Conservation (phyloP, 1,284 basidiomycete genomes). For the Mixia osmundae region DNA sequence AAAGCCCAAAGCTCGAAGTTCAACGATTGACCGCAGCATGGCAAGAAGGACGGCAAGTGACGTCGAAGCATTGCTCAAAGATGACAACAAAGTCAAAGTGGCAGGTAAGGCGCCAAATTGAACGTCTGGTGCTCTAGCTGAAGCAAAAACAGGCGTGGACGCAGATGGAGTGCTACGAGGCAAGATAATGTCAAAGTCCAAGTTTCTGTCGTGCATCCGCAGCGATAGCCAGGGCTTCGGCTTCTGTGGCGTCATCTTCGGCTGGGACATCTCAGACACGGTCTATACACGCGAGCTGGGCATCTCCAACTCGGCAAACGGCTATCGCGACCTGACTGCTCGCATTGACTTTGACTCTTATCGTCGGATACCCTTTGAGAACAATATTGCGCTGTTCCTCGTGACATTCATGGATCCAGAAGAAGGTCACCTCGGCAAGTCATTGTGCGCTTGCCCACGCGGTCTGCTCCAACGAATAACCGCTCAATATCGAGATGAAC, state of each 20-base stretch:
- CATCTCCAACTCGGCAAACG: slow-evolving; percentile 73
- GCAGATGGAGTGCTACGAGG: slow-evolving; percentile 84
- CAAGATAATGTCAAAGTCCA: slow-evolving; percentile 51
- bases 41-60: slow-evolving; percentile 5
- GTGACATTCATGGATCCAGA: slow-evolving; percentile 70
- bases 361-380: slow-evolving; percentile 77
- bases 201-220: slow-evolving; percentile 66
- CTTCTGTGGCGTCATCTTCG: slow-evolving; percentile 56
- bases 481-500: slow-evolving; percentile 21
- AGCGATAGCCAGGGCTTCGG: slow-evolving; percentile 47
- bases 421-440: slow-evolving; percentile 31
- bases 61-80: slow-evolving; percentile 23
- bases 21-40: too few species aligned
- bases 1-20: not conserved
- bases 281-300: slow-evolving; percentile 62
- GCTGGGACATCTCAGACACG: slow-evolving; percentile 52
- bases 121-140: too few species aligned
- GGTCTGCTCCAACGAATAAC: slow-evolving; percentile 44
- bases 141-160: too few species aligned
- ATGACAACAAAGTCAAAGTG: slow-evolving; percentile 73
- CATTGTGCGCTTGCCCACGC: slow-evolving; percentile 60
- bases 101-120: too few species aligned
- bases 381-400: slow-evolving; percentile 76
- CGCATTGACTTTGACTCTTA: slow-evolving; percentile 15
- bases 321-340: slow-evolving; percentile 60